Base-by-base conservation (phyloP, 2,329 filamentous ascomycete species). In the Diaporthe sp. region DNA sequence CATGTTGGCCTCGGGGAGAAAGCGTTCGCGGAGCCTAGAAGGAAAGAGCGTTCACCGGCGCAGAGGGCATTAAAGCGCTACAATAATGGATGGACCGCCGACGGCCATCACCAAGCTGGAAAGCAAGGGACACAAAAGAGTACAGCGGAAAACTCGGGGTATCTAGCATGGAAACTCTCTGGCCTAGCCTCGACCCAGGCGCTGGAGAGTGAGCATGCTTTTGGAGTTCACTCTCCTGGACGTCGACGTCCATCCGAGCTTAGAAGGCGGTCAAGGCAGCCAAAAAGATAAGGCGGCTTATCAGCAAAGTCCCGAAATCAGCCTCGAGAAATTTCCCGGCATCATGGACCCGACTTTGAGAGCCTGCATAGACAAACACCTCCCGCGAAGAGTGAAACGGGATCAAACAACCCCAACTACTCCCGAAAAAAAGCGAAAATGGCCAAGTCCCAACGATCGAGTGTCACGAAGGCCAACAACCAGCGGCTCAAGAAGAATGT, bases 391-490 rank as follows among this genome's bases (percentile, higher is more conserved):
- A n/a, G 31, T 25, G 31, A 44, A 25, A 17, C 15, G 37, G 19
- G 7, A 34, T n/a, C 58, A 51, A 46, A 46, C 31, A 65, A 17
- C 15, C 2, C 34, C 6, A 17, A 25, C 7, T 28, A 39, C 9
- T 4, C 51, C 59, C 70, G 55, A 13, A 17, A 34, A 59, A 34
- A 65, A 37, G 9, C 39, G 28, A 72, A 77, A 79, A 98, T 98
- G 96, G 96, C 96, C 34, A 98, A 98, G 84, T 94, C 94, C 82
- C 88, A 94, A 77, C 90, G 96, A 83, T 91, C 96, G 78, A 97
- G 93, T 83, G 88, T 90, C 79, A 92, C 89, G 81, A 98, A 98
- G 88, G 89, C 89, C 81, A 98, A 98, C 88, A 95, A 95, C 86
- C 89, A 91, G 79, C 93, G 91, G 80, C 89, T 98, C 78, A 96